Evolutionary conservation across 768 basidiomycete genomes (phyloP), one percentile per base, ranked within the genome.

Genomic region (Lepiota venenata): DNA sequence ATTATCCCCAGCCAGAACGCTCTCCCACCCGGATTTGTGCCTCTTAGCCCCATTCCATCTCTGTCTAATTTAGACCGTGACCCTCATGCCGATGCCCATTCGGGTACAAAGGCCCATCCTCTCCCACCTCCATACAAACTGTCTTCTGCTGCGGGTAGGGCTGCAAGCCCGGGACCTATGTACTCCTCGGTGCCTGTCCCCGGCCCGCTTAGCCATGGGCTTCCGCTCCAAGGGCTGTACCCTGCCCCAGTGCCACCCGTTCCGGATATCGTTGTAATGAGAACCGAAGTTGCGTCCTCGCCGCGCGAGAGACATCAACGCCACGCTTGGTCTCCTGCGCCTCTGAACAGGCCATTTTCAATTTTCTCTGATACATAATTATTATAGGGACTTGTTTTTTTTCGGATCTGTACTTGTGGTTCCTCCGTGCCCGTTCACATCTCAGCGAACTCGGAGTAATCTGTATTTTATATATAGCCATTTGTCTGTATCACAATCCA

Each of bases 11-110:
- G 66, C 6, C 67, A 70, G 41, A 64, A 68, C 43, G 58, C 68
- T 27, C 61, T 73, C 20, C 74, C 74, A 6, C 67, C 63, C 0
- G 70, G 73, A 2, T 77, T 74, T 60, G 60, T 74, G 11, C 73
- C 72, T 6, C 63, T 73, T 22, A 71, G 70, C 55, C 71, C 71
- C 3, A 69, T 72, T 45, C 60, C 62, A 8, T 18, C 43, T 15
- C 36, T 45, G 6, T 45, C 41, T 29, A 52, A 38, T 29, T 37
- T 52, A 35, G 29, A 32, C 8, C 36, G 35, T 9, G 37, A 37
- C 32, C 51, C 51, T 38, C 43, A 52, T 10, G 20, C 42, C 14
- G n/a, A 20, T 42, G 20, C 50, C 46, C 46, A 37, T 20, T 43
- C 41, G 3, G 40, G 27, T 15, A 20, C 25, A 39, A 38, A 41